Base-by-base conservation (phyloP, 176 grass and related monocot species). In the Pontederia crassipes region DNA sequence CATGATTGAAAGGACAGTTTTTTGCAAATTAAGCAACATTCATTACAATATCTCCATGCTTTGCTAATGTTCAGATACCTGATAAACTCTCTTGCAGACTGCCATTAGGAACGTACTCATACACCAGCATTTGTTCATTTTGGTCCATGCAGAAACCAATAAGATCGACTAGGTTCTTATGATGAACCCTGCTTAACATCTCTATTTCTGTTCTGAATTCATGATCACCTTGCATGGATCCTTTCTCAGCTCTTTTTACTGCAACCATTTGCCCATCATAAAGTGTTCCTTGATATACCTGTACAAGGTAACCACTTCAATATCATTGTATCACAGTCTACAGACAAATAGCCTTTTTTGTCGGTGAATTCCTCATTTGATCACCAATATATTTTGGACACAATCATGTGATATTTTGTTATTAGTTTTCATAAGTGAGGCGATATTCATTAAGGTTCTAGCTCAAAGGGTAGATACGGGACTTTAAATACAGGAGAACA, bases 201-300 rank as follows among this genome's bases (percentile, higher is more conserved):
- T 95, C 90, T 8, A 95, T 89, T 64, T 95, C 90, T 8, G 86
- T 81, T 61, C 68, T 76, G 72, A 95, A 95, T 54, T 89, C 90
- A 13, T 75, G 66, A 24, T 45, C 67, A 9, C 90, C 85, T 74
- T 95, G 90, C 32, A 82, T 68, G 0, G 86, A 86, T 0, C 82
- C 90, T 45, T 89, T 67, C 70, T 89, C 68, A 15, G 74, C 81
- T 62, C 90, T 46, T 57, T 95, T 95, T 40, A 89, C 86, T 0
- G 90, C 90, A 55, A 95, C 74, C 17, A 83, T 62, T 58, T 95
- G 79, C 20, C 89, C 85, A 57, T 66, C 79, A 10, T 71, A 67
- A 48, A 83, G 77, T 48, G 65, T 81, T 2, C 90, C 90, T 28
- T 77, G 64, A 64, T 89, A 89, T 4, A 95, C 90, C 84, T 95